These are phyloP conservation scores for Aquilaria malaccensis DNA, from an alignment of 345 rosid genomes.

Conservation along the genomic window DNA sequence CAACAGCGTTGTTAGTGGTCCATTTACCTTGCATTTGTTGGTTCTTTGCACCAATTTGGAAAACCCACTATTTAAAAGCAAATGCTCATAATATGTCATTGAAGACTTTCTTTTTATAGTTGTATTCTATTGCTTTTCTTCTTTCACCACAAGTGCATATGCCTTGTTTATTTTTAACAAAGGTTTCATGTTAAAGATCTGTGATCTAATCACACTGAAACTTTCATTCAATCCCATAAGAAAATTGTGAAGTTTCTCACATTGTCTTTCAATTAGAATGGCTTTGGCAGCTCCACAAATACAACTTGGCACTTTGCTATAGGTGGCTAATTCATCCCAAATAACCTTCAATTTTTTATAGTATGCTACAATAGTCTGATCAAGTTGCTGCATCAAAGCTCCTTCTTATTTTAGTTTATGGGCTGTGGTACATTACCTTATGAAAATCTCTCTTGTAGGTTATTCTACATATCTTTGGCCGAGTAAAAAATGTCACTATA, in stretches of 20 bases:
- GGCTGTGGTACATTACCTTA: background rate
- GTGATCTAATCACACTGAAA: background rate
- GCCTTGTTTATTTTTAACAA: background rate
- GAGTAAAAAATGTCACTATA: no score
- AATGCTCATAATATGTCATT: no score
- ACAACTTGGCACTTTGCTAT: background rate
- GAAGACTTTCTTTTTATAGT: no score
- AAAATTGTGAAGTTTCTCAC: background rate
- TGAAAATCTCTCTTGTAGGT: background rate
- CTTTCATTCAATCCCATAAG: background rate
- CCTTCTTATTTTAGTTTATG: background rate
- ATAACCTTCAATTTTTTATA: background rate
- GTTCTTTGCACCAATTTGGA: no score
- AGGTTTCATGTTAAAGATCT: background rate
- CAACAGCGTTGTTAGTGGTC: no score
- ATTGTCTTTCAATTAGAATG: background rate
- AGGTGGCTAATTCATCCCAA: background rate
- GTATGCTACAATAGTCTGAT: background rate
- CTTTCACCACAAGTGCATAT: background rate
- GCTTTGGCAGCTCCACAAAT: background rate
- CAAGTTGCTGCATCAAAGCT: background rate
- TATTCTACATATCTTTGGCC: background rate
- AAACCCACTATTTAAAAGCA: no score
- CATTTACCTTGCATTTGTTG: no score
- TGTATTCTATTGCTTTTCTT: background rate